Evolutionary conservation across 192 early-diverging fungal species (phyloP), one percentile per base, ranked within the genome.

Genomic region (Dissophora ornata): DNA sequence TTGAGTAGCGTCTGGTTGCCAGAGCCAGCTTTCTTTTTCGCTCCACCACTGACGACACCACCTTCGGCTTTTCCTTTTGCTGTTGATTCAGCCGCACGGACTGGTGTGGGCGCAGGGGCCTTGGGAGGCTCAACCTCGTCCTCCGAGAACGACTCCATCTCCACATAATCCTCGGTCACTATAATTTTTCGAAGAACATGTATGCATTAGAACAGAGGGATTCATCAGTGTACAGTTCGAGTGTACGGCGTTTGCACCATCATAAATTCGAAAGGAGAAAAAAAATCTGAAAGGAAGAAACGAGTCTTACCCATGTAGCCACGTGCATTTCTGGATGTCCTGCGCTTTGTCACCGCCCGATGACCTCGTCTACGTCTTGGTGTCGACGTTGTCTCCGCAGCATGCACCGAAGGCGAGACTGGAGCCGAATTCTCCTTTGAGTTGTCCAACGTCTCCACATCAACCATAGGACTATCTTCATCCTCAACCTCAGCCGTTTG

Each of bases 1-100:
- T 77, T 77, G 34, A 77, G 58, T 18, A 77, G 25, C 21, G 58
- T 77, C 36, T 77, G 73, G 19, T 77, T 77, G 2, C 73, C 73
- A 49, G 53, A 30, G 8, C 64, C 73, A 1, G 28, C 46, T 11
- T 54, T 60, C 47, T 77, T 77, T 54, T 77, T 75, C 11, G 62
- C 13, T 38, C 26, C 48, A 34, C 36, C 50, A 38, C 36, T 3
- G 18, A 6, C 44, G n/a, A 30, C 28, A 22, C 12, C 57, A 19
- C 16, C n/a, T 45, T 67, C 54, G 24, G 18, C 24, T 13, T 41
- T 56, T 7, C 24, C 7, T 26, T 49, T 24, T 49, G 26, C 13
- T 22, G 45, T 25, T 5, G 50, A n/a, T 30, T 42, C 33, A 4
- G 30, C 24, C 1, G 46, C 28, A 18, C 49, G 38, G 2, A 42